Percentiles rank a stretch among this genome's conserved stretches.
phyloP scores from a whole-genome alignment of 2,329 filamentous ascomycete genomes.

The Corinectria fuckeliana region DNA sequence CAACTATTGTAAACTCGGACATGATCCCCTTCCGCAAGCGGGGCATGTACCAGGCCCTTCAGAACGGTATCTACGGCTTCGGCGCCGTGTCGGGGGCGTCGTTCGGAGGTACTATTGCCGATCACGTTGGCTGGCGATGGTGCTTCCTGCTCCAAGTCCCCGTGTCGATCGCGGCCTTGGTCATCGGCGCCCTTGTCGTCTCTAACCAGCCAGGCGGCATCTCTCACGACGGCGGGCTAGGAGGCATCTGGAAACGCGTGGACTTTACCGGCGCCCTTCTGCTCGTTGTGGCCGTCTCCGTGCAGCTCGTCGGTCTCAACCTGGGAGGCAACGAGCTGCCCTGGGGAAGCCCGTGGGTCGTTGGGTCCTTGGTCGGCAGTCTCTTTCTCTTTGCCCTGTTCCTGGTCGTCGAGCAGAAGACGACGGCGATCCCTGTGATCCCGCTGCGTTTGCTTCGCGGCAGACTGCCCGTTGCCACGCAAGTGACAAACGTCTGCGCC shows the following conservation, averaged over 20 bases:
- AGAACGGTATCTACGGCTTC: conserved; percentile 67
- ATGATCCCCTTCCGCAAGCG: conserved; percentile 64
- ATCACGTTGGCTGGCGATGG: conserved; percentile 72
- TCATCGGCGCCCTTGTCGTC: conserved; percentile 60
- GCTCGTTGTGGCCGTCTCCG: conserved; percentile 63
- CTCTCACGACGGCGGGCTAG: conserved; percentile 39
- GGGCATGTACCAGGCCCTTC: conserved; percentile 66
- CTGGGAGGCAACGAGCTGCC: conserved; percentile 62
- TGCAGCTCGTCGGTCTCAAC: conserved; percentile 62
- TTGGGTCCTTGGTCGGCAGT: conserved; percentile 53
- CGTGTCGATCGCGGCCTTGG: conserved; percentile 60
- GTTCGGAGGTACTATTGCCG: conserved; percentile 69
- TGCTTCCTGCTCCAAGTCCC: conserved; percentile 70
- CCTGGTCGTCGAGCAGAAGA: conserved; percentile 55
- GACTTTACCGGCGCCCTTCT: conserved; percentile 65
- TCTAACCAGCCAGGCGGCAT: conserved; percentile 49
- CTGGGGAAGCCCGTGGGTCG: conserved; percentile 57
- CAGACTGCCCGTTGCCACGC: conserved; percentile 58
- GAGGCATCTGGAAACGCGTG: conserved; percentile 58
- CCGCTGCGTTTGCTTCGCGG: conserved; percentile 64
- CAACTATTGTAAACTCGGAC: conserved; percentile 64
- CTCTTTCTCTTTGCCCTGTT: conserved; percentile 52
- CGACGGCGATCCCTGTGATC: conserved; percentile 59
- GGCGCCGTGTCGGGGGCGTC: conserved; percentile 68
- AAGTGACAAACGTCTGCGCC: conserved; percentile 65